These are phyloP conservation scores for Xylaria sp. DNA, from an alignment of 2,329 filamentous ascomycete genomes.

Conservation along the genomic window DNA sequence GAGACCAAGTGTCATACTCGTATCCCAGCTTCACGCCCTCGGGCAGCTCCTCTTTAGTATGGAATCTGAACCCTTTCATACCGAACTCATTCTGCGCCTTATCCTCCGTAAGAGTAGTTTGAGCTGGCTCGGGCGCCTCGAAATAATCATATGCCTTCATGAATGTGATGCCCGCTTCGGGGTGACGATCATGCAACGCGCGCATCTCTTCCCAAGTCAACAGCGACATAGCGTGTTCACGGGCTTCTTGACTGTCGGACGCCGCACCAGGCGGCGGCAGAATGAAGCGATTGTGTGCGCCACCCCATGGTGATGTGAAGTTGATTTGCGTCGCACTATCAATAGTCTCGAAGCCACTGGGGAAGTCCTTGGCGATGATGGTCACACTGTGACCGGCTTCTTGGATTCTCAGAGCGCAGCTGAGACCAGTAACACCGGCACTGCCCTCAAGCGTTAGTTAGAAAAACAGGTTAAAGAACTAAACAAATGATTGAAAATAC, in stretches of 20 bases:
- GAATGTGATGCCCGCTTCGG: conserved; percentile 59
- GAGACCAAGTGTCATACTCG: conserved; percentile 64
- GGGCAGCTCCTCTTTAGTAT: conserved; percentile 53
- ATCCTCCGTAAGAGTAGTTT: conserved; percentile 50
- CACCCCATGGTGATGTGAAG: conserved; percentile 67
- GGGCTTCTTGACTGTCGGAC: conserved; percentile 45
- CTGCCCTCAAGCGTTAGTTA: conserved; percentile 47
- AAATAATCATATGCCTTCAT: conserved; percentile 63
- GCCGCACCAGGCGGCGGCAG: conserved; percentile 48
- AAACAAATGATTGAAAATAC: conserved; percentile 30
- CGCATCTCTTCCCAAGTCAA: conserved; percentile 57
- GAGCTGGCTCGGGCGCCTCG: conserved; percentile 56
- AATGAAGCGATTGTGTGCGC: conserved; percentile 65
- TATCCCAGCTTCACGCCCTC: conserved; percentile 57
- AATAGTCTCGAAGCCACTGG: conserved; percentile 57
- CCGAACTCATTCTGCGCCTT: conserved; percentile 47
- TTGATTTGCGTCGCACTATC: conserved; percentile 56
- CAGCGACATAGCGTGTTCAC: conserved; percentile 57
- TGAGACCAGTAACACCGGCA: conserved; percentile 64
- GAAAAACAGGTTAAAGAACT: neutral
- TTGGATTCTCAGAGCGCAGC: conserved; percentile 59
- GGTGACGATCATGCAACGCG: conserved; percentile 43
- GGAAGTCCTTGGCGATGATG: conserved; percentile 59
- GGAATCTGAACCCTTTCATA: conserved; percentile 52
- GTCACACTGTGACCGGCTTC: conserved; percentile 53